Evolutionary conservation across 2,329 filamentous ascomycete genomes (phyloP).

Genomic region (Chlorencoelia australis): DNA sequence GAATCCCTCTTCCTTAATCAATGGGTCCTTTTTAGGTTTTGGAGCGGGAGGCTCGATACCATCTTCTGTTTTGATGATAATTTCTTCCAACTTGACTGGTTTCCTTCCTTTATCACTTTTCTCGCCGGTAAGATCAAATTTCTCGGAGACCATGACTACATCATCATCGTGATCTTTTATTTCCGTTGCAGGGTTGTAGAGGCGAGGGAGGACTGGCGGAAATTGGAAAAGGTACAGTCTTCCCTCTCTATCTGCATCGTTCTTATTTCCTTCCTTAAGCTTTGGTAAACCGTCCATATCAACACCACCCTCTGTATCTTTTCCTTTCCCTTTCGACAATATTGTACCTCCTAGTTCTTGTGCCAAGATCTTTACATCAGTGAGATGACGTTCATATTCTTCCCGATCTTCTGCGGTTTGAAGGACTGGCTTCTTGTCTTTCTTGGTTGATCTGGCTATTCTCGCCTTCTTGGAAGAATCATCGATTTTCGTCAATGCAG

Average conservation of each 20-base stretch:
- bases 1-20: slow-evolving; percentile 39
- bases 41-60: not conserved
- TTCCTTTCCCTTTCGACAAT: slow-evolving; percentile 11
- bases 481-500: slow-evolving; percentile 2
- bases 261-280: slow-evolving; percentile 1
- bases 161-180: slow-evolving; percentile 40
- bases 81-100: slow-evolving; percentile 16
- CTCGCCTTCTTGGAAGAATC: not conserved
- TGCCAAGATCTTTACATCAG: slow-evolving; percentile 35
- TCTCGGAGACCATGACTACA: slow-evolving; percentile 10
- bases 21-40: slow-evolving; percentile 12
- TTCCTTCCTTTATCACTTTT: slow-evolving; percentile 14
- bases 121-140: slow-evolving; percentile 16
- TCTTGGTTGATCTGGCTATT: not conserved
- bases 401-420: slow-evolving; percentile 42
- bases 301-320: slow-evolving; percentile 33
- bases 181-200: slow-evolving; percentile 27
- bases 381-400: slow-evolving; percentile 38
- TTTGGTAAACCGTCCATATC: slow-evolving; percentile 14
- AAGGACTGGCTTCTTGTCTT: slow-evolving; percentile 29
- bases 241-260: slow-evolving; percentile 33
- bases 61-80: slow-evolving; percentile 9
- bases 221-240: slow-evolving; percentile 56
- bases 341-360: slow-evolving; percentile 34
- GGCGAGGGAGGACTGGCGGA: slow-evolving; percentile 48